These are phyloP conservation scores for Arxiozyma slooffiae DNA, from an alignment of 1,139 yeast species.

Conservation along the genomic window DNA sequence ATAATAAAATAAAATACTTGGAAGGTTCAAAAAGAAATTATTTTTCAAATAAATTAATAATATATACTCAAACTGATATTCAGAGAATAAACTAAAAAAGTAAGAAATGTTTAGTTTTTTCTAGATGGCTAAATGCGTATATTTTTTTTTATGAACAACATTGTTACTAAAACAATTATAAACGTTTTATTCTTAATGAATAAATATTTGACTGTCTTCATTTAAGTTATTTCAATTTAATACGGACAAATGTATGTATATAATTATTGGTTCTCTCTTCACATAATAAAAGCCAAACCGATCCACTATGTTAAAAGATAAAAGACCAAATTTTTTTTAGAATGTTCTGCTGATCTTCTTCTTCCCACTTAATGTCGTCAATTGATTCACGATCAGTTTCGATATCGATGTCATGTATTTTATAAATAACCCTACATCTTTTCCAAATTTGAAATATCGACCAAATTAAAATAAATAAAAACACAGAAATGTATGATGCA, in stretches of 20 bases:
- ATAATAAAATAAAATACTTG: neutral
- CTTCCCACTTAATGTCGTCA: slow-evolving; percentile 46
- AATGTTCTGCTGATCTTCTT: slow-evolving; percentile 30
- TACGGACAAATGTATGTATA: neutral
- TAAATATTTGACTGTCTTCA: neutral
- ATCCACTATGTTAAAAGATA: slow-evolving; percentile 10
- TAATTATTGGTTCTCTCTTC: neutral
- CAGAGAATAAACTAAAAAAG: too few species aligned
- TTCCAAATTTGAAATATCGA: slow-evolving; percentile 41
- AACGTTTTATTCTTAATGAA: neutral
- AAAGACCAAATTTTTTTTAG: slow-evolving; percentile 40
- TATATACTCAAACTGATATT: too few species aligned
- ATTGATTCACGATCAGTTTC: slow-evolving; percentile 51
- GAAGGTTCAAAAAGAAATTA: too few species aligned
- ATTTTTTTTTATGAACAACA: too few species aligned
- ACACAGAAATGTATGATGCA: slow-evolving; percentile 54
- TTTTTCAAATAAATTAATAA: too few species aligned
- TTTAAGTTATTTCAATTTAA: too few species aligned
- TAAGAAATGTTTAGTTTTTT: neutral
- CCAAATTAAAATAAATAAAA: slow-evolving; percentile 47
- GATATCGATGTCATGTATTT: slow-evolving; percentile 49
- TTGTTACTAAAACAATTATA: too few species aligned
- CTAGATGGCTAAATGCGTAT: too few species aligned
- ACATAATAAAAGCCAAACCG: too few species aligned
- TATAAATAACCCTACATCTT: slow-evolving; percentile 33